Conservation (phyloP, 805 yeast genomes). For the Wickerhamomyces xylosicus region DNA sequence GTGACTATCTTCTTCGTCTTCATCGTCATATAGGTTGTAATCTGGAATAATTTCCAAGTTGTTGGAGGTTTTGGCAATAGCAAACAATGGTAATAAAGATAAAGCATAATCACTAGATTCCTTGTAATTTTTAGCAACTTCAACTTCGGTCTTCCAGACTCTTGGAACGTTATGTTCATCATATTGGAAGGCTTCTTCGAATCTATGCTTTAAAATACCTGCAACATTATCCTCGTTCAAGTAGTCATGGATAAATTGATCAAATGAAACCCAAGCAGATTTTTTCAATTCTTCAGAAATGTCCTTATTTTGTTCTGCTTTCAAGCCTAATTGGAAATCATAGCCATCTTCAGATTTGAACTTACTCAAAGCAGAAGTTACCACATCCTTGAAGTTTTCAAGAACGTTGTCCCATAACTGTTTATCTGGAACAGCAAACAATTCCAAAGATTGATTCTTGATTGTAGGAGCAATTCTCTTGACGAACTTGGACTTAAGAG, state of each 20-base stretch:
- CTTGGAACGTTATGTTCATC: constrained; percentile 77
- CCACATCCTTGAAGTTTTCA: constrained; percentile 28
- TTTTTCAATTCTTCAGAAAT: constrained; percentile 35
- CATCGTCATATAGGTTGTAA: constrained; percentile 30
- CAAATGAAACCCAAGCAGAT: constrained; percentile 57
- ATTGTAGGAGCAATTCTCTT: constrained; percentile 38
- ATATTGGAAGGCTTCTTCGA: constrained; percentile 76
- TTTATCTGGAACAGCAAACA: constrained; percentile 37
- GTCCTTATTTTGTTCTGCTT: constrained; percentile 29
- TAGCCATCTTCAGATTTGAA: constrained; percentile 22
- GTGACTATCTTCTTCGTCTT: constrained; percentile 29
- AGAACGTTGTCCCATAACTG: constrained; percentile 55
- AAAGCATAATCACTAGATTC: constrained; percentile 51
- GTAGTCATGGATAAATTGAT: constrained; percentile 47
- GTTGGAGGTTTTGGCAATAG: constrained; percentile 38
- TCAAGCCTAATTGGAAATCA: constrained; percentile 59
- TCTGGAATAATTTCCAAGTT: constrained; percentile 55
- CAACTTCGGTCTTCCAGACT: constrained; percentile 65
- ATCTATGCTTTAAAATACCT: constrained; percentile 59
- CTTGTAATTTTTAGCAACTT: constrained; percentile 57
- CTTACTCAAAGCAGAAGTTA: constrained; percentile 21
- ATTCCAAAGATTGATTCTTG: constrained; percentile 38
- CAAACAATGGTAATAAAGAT: constrained; percentile 43
- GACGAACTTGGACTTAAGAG: constrained; percentile 29
- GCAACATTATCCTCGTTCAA: constrained; percentile 58